Base-by-base conservation (phyloP, 108 stramenopile species). In the Parmales sp. region DNA sequence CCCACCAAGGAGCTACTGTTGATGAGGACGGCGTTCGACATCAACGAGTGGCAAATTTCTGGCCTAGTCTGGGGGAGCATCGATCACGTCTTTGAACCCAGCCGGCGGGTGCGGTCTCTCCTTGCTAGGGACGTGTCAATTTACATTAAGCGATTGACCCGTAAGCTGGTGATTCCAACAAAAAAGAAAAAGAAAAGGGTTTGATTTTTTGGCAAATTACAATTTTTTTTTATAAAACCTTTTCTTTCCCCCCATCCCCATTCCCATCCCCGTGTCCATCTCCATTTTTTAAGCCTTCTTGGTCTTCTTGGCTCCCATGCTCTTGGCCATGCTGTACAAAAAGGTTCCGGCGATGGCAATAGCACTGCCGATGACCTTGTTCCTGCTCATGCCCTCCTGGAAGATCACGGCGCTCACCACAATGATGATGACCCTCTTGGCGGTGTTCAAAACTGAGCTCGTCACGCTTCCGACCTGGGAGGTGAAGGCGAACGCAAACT, bases 401-500 rank as follows among this genome's bases (percentile, higher is more conserved):
- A 89, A 87, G 44, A 91, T 81, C 72, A 88, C 74, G 48, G 88
- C 77, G 38, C 86, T 83, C 13, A 82, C 90, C 41, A 91, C 87
- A 69, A 91, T 88, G 75, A 91, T 89, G 49, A 91, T 88, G 18
- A 91, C 90, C 72, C 90, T 85, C 84, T 91, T 91, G 38, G 88
- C 90, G 39, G 90, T 91, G 80, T 91, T 91, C 67, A 86, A 73
- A 11, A 91, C 90, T 23, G 90, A 88, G 7, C 83, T 85, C 20
- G 89, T 90, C 60, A 90, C 87, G 38, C 89, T 83, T 65, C 88
- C 86, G 31, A 94, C 92, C 39, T 78, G 69, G 65, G 86, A 77
- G 49, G 92, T 87, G 70, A 92, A 92, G 28, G 92, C 84, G 76
- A 92, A 94, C 65, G 95, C 95, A 45, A 91, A 89, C 71, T 95